These are phyloP conservation scores for Candida fluviatilis DNA, from an alignment of 805 yeast genomes.

Conservation along the genomic window DNA sequence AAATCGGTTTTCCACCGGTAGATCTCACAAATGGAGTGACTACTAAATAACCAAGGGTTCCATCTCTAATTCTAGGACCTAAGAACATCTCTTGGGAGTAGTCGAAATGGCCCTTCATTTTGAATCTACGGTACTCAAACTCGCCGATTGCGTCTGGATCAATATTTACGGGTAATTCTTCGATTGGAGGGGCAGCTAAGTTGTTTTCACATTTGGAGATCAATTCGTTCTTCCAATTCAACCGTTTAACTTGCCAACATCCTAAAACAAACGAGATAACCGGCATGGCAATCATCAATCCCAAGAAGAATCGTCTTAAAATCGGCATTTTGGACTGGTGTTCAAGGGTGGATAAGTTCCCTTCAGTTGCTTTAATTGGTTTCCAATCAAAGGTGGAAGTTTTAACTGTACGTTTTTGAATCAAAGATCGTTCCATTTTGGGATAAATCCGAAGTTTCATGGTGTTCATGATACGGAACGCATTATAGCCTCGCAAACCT, in stretches of 20 bases:
- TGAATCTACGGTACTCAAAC: constrained; percentile 78
- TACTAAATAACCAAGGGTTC: constrained; percentile 68
- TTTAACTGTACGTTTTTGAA: constrained; percentile 19
- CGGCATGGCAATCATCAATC: constrained; percentile 71
- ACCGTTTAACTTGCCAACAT: constrained; percentile 85
- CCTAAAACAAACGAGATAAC: constrained; percentile 81
- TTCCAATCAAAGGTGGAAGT: constrained; percentile 83
- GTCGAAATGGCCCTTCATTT: constrained; percentile 72
- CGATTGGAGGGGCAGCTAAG: constrained; percentile 66
- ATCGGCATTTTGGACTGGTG: constrained; percentile 33
- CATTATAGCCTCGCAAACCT: not conserved
- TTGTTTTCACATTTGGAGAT: constrained; percentile 82
- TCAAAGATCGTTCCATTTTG: not conserved
- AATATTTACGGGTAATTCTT: constrained; percentile 58
- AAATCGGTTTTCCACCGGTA: constrained; percentile 69
- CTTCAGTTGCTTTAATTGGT: constrained; percentile 54
- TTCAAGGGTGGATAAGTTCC: constrained; percentile 35
- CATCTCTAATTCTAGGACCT: constrained; percentile 78
- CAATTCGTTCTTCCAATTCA: constrained; percentile 83
- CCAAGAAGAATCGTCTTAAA: constrained; percentile 37
- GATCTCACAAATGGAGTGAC: constrained; percentile 78
- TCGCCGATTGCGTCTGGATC: constrained; percentile 64
- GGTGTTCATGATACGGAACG: not conserved
- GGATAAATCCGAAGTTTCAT: not conserved
- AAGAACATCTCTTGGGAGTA: constrained; percentile 86